These are phyloP conservation scores for Aspergillus melleus DNA, from an alignment of 2,329 filamentous ascomycete genomes.

Conservation along the genomic window DNA sequence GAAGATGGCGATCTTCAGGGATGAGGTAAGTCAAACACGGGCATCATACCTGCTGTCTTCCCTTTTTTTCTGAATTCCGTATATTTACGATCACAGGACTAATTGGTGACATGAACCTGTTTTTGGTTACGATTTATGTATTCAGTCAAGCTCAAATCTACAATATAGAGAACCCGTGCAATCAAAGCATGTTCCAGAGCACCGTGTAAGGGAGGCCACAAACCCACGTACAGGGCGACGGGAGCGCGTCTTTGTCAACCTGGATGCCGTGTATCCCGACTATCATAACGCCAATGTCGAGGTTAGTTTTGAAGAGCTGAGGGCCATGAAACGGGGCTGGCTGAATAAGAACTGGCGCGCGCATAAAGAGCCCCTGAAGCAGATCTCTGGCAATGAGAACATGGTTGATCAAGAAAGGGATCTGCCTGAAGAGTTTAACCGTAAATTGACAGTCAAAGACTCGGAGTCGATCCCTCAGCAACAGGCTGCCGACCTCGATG, in stretches of 20 bases:
- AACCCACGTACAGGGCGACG: conserved; percentile 80
- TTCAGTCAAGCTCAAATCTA: conserved; percentile 49
- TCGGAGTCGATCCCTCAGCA: conserved; percentile 16
- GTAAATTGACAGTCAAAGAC: conserved; percentile 32
- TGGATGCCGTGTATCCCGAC: conserved; percentile 81
- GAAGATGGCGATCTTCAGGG: conserved; percentile 93
- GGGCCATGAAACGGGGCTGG: conserved; percentile 74
- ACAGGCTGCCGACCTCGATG: conserved; percentile 20
- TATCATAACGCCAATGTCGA: conserved; percentile 70
- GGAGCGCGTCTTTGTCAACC: conserved; percentile 83
- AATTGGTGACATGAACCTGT: conserved; percentile 62
- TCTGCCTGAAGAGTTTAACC: conserved; percentile 32
- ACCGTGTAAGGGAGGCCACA: conserved; percentile 75
- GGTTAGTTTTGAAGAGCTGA: conserved; percentile 87
- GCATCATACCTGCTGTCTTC: conserved; percentile 34
- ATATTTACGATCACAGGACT: conserved; percentile 96
- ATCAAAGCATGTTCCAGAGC: conserved; percentile 64
- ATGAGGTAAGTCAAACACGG: conserved; percentile 71
- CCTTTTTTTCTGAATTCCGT: conserved; percentile 49
- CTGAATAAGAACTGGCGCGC: conserved; percentile 54
- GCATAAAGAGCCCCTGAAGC: conserved; percentile 55
- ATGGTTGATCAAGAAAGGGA: conserved; percentile 23
- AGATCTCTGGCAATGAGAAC: conserved; percentile 46
- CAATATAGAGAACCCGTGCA: conserved; percentile 38
- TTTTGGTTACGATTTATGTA: conserved; percentile 51